Evolutionary conservation across 177 flowering plant genomes (phyloP).

Genomic region (Vitis hybrid): DNA sequence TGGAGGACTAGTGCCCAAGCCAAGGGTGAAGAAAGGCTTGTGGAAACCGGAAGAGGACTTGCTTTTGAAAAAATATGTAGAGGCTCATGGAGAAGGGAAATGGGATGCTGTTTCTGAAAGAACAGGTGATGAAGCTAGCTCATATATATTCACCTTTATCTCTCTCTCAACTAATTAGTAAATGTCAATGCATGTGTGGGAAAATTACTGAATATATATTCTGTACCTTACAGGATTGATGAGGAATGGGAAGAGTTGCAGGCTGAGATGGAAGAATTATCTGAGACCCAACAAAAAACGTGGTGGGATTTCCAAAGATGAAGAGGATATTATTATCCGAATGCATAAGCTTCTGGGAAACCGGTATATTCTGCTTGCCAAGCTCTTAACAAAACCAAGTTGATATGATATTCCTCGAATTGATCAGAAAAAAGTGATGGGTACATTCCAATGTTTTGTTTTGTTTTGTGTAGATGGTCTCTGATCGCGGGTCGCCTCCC

Average conservation of each 20-base stretch:
- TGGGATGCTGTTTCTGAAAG: slow-evolving; percentile 47
- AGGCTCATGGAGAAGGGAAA: slow-evolving; percentile 58
- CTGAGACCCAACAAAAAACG: slow-evolving; percentile 51
- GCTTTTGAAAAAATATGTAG: slow-evolving; percentile 42
- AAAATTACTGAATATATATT: background rate
- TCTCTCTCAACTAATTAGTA: background rate
- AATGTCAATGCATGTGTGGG: background rate
- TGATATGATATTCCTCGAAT: no score
- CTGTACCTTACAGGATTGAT: slow-evolving; percentile 33
- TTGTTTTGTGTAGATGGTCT: slow-evolving; percentile 42
- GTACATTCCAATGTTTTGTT: background rate
- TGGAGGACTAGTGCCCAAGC: background rate
- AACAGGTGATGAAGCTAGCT: slow-evolving; percentile 29
- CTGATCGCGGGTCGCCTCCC: slow-evolving; percentile 62
- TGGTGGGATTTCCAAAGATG: slow-evolving; percentile 46
- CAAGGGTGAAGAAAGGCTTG: slow-evolving; percentile 36
- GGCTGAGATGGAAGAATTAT: slow-evolving; percentile 64
- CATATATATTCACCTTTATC: no score
- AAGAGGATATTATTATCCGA: slow-evolving; percentile 53
- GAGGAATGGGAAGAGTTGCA: slow-evolving; percentile 61
- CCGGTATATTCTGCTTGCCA: slow-evolving; percentile 24
- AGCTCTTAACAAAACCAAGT: no score
- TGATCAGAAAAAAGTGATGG: no score
- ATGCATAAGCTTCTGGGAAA: slow-evolving; percentile 62
- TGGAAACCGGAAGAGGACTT: slow-evolving; percentile 62